Evolutionary conservation across 176 grass and related monocot genomes (phyloP), one percentile per base, ranked within the genome.

Genomic region (Carex kokanica): DNA sequence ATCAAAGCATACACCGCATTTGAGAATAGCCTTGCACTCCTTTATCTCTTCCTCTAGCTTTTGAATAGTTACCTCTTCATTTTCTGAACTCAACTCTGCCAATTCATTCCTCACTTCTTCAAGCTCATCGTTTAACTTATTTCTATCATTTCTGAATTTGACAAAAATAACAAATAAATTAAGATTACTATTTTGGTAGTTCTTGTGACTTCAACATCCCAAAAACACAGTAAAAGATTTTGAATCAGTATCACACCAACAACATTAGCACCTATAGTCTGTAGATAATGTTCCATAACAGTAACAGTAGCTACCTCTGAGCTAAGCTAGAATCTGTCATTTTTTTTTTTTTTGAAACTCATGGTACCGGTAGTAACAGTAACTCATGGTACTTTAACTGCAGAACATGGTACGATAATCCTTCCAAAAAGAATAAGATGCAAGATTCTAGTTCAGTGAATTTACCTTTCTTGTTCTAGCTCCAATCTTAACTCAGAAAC

Each of bases 1-100:
- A 84, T 98, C 95, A 60, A 93, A 95, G 83, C 95, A 98, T 53
- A 98, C 95, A 31, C 89, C 91, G 64, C 89, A 98, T 89, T 98
- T 98, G 36, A 98, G 95, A 90, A 98, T 94, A 64, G 90, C 92
- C 69, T 98, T 98, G 90, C 89, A 98, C 57, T 98, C 95, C 71
- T 94, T 91, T 69, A 95, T 93, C 85, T 98, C 95, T 72, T 98
- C 95, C 60, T 98, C 87, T 66, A 98, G 92, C 52, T 93, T 98
- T 78, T 93, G 88, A 68, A 98, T 90, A 65, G 92, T 91, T 79
- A 80, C 77, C 64, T 94, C 95, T 88, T 94, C 95, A 34, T 81
- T 91, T 74, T 98, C 92, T 31, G 84, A 87, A 24, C 89, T 95
- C 74, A 98, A 87, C 78, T 98, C 90, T 73, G 74, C 86, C 68